Conservation (phyloP, 768 basidiomycete genomes). For the Mycena galericulata region DNA sequence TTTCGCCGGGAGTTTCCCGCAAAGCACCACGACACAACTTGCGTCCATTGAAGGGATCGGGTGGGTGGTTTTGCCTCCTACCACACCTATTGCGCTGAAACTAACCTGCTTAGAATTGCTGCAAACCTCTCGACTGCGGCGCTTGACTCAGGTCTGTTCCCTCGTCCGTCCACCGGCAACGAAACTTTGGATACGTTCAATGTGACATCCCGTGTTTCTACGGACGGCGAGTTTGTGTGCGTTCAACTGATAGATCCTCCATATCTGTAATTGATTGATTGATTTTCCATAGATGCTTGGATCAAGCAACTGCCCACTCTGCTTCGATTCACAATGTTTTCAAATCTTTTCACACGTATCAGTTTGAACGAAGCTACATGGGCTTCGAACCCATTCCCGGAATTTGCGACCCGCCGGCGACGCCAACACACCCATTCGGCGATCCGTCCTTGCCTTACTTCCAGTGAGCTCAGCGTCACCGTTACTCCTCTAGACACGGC, state of each 20-base stretch:
- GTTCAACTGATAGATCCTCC: neutral
- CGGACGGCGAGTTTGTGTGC: conserved; percentile 56
- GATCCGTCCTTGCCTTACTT: conserved; percentile 61
- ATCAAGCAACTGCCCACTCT: conserved; percentile 61
- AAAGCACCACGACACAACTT: conserved; percentile 28
- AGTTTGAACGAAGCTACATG: conserved; percentile 60
- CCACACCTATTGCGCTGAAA: too few species aligned
- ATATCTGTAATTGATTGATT: neutral
- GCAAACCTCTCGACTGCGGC: conserved; percentile 35
- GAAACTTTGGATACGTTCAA: conserved; percentile 58
- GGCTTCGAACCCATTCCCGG: conserved; percentile 59
- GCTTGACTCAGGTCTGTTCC: conserved; percentile 54
- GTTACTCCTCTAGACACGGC: conserved; percentile 47
- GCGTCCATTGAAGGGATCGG: conserved; percentile 34
- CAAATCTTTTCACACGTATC: conserved; percentile 56
- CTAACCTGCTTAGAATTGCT: conserved; percentile 13
- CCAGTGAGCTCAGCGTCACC: conserved; percentile 52
- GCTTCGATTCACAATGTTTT: conserved; percentile 56
- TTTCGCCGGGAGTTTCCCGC: conserved; percentile 54
- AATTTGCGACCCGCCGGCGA: conserved; percentile 57
- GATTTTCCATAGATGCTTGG: conserved; percentile 48
- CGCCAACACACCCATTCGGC: conserved; percentile 56
- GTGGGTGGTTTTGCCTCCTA: neutral
- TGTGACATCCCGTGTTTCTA: conserved; percentile 56
- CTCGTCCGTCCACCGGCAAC: conserved; percentile 49